Conservation (phyloP, 2,329 filamentous ascomycete species). For the Neonectria punicea region DNA sequence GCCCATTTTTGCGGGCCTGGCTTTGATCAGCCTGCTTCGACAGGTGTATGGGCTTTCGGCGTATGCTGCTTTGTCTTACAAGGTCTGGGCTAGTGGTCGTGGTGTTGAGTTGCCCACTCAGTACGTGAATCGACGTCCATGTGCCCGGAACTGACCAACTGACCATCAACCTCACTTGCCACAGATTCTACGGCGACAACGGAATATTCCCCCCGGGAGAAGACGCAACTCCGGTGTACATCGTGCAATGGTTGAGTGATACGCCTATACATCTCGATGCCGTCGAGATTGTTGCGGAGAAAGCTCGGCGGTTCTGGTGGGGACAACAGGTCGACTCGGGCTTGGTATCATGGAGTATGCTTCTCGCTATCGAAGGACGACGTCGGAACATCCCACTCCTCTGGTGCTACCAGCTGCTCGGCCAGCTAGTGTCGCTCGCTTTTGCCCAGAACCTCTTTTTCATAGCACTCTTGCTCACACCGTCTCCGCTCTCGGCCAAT, state of each 20-base stretch:
- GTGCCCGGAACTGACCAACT: background rate
- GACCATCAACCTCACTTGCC: background rate
- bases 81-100: constrained; percentile 58
- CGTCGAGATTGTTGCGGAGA: constrained; percentile 65
- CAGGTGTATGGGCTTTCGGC: constrained; percentile 56
- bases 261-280: constrained; percentile 63
- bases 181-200: constrained; percentile 43
- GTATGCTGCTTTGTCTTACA: constrained; percentile 60
- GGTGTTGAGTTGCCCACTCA: constrained; percentile 51
- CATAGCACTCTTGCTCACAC: constrained; percentile 66
- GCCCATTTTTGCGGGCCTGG: constrained; percentile 55
- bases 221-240: constrained; percentile 46
- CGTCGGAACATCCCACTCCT: constrained; percentile 65
- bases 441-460: constrained; percentile 74
- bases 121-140: constrained; percentile 34
- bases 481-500: constrained; percentile 54
- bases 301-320: constrained; percentile 69
- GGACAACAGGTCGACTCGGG: constrained; percentile 68
- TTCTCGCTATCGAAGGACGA: constrained; percentile 68
- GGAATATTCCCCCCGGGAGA: constrained; percentile 50
- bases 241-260: constrained; percentile 64
- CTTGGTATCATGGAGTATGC: constrained; percentile 64
- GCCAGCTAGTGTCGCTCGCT: constrained; percentile 68
- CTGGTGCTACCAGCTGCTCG: constrained; percentile 67
- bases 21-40: constrained; percentile 55